These are phyloP conservation scores for Crithidia bombi DNA, from an alignment of 208 protist genomes.

Conservation along the genomic window DNA sequence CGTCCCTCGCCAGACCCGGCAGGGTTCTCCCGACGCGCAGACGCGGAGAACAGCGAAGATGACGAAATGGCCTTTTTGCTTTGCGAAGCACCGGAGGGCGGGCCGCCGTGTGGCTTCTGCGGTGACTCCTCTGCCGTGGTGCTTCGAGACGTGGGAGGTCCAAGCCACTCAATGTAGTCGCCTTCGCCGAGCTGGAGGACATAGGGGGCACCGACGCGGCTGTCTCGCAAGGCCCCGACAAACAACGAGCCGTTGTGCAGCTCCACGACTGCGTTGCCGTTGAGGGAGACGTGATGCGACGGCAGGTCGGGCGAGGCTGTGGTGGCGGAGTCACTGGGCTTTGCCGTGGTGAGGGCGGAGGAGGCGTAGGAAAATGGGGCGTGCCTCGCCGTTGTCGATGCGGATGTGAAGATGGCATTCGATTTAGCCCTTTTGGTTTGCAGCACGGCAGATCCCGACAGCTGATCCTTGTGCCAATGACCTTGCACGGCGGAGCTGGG, in stretches of 20 bases:
- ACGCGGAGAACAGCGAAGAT: not conserved
- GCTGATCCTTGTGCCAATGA: slow-evolving; percentile 47
- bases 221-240: slow-evolving; percentile 36
- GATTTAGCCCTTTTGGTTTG: slow-evolving; percentile 25
- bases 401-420: slow-evolving; percentile 8
- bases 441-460: slow-evolving; percentile 29
- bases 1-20: slow-evolving; percentile 51
- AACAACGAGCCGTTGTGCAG: slow-evolving; percentile 54
- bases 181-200: slow-evolving; percentile 45
- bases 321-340: not conserved
- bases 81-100: too few relatives aligned
- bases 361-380: too few relatives aligned
- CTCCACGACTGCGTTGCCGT: slow-evolving; percentile 52
- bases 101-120: too few relatives aligned
- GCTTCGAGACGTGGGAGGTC: not conserved
- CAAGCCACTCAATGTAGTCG: slow-evolving; percentile 67
- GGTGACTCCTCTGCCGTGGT: not conserved
- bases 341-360: not conserved
- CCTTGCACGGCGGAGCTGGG: slow-evolving; percentile 55
- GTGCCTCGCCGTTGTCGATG: not conserved
- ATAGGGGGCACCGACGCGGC: slow-evolving; percentile 25
- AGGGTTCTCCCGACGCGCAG: not conserved
- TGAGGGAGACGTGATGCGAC: slow-evolving; percentile 10
- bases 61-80: too few relatives aligned
- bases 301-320: not conserved